Base-by-base conservation (phyloP, 2,329 filamentous ascomycete species). In the Leptographium procerum region DNA sequence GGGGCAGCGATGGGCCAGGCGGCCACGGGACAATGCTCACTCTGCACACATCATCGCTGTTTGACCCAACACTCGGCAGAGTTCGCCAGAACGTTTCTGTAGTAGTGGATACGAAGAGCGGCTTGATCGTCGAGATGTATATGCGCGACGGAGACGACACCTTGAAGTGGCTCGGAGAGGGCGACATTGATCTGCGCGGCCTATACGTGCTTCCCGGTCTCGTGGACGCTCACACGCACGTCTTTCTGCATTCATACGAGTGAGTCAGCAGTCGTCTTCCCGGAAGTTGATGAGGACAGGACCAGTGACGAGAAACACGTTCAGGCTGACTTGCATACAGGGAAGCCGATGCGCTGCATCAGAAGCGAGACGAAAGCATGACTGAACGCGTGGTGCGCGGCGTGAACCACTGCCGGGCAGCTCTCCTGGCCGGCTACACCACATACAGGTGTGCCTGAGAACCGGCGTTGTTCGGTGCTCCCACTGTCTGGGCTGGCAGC, bases 291-390 rank as follows among this genome's bases (percentile, higher is more conserved):
- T n/a, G n/a, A n/a, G 5, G 3, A 48, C 7, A n/a, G 19, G 40
- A 16, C 40, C 19, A 4, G 4, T 19, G 40, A n/a, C 40, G 19
- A 40, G 2, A 55, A 5, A 7, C n/a, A 1, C n/a, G 52, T 43
- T 19, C 24, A 2, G n/a, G 43, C 60, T 29, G 34, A 59, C 28
- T 19, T 29, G 31, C 4, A 40, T 64, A 59, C 62, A 71, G 70
- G 50, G 75, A 77, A 59, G 70, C 72, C 10, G 60, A 69, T 7
- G 66, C 72, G 6, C 61, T 72, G 5, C 66, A 77, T 45, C 81
- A 84, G 64, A 78, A 82, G 68, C 76, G 80, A 40, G 79, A 84
- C 61, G 79, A 83, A 63, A 79, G 77, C 58, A 67, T 79, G n/a
- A 74, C 81, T 9, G 81, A 85, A 64, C 72, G 80, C 26, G 72